Base-by-base conservation (phyloP, 495 filamentous ascomycete species). In the Xylaria bambusicola region DNA sequence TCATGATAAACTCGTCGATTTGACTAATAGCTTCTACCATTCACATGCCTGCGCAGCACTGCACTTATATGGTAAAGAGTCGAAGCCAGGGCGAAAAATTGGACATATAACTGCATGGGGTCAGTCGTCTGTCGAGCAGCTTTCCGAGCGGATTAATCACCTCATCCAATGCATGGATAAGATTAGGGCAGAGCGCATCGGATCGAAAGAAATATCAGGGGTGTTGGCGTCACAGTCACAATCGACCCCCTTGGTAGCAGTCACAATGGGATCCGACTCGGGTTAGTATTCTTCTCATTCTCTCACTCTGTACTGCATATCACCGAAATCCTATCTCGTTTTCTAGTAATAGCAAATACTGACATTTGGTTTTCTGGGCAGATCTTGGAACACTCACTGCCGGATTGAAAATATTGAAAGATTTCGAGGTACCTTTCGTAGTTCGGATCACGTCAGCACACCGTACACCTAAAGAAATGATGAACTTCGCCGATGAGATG, bases 211-310 rank as follows among this genome's bases (percentile, higher is more conserved):
- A 52, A 40, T 60, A 31, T 45, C 51, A 0, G 33, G 17, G n/a
- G 24, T 62, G 23, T 40, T 58, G 52, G 64, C 10, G 58, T 58
- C 40, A 35, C 67, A 15, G 35, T 58, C 40, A 33, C 69, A 53
- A 62, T 0, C 66, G 65, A 57, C 71, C 57, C 89, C 88, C 1
- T 75, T 91, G 5, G 86, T 97, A 7, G 88, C 88, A 7, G 86
- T 98, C 8, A 90, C 92, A 35, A 97, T 97, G 91, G 94, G 94
- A 59, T 98, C 94, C 5, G 92, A 97, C 76, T 94, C 90, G 38
- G 57, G 57, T 60, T 20, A 47, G 57, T 9, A 52, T 33, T 41
- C 18, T 41, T 10, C 17, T 38, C 40, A 12, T n/a, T 8, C 18
- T 41, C 9, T 41, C 9, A 52, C 35, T 23, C 35, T 15, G 15